A percentile compares a stretch with the other conserved stretches of the same genome.
These are phyloP conservation scores for Circinella umbellata DNA, from an alignment of 371 early-diverging fungal species.

Conservation along the genomic window DNA sequence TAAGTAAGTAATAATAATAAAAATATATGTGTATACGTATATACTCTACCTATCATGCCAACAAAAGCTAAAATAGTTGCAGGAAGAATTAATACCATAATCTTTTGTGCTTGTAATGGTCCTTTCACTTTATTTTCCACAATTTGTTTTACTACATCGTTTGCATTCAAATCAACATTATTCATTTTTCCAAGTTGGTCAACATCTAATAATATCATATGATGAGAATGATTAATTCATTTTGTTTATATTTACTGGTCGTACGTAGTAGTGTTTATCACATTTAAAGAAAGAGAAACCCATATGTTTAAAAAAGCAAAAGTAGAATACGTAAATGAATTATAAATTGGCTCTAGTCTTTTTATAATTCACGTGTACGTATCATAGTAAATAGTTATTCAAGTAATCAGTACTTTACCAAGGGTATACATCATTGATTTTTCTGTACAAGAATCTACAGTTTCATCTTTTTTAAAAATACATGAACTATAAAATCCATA, in stretches of 20 bases:
- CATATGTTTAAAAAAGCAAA: too few species aligned
- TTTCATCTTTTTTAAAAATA: constrained; percentile 24
- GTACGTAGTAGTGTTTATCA: not conserved
- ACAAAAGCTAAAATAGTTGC: constrained; percentile 33
- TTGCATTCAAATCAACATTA: constrained; percentile 8
- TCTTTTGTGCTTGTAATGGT: constrained; percentile 22
- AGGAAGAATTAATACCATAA: constrained; percentile 32
- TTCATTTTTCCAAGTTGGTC: constrained; percentile 17
- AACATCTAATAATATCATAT: constrained; percentile 2
- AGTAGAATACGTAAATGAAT: too few species aligned
- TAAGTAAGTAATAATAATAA: not conserved
- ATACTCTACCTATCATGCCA: constrained; percentile 24
- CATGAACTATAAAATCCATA: constrained; percentile 46
- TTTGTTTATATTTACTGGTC: not conserved
- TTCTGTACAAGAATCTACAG: constrained; percentile 24
- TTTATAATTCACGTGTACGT: not conserved
- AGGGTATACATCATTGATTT: constrained; percentile 24
- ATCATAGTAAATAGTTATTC: not conserved
- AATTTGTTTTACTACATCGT: not conserved
- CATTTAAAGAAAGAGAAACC: not conserved
- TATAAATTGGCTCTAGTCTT: too few species aligned
- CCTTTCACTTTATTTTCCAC: constrained; percentile 12
- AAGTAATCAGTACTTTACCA: constrained; percentile 16
- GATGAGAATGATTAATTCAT: not conserved
- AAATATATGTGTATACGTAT: too few species aligned